These are phyloP conservation scores for Trichoderma breve DNA, from an alignment of 2,329 filamentous ascomycete species.

Conservation along the genomic window DNA sequence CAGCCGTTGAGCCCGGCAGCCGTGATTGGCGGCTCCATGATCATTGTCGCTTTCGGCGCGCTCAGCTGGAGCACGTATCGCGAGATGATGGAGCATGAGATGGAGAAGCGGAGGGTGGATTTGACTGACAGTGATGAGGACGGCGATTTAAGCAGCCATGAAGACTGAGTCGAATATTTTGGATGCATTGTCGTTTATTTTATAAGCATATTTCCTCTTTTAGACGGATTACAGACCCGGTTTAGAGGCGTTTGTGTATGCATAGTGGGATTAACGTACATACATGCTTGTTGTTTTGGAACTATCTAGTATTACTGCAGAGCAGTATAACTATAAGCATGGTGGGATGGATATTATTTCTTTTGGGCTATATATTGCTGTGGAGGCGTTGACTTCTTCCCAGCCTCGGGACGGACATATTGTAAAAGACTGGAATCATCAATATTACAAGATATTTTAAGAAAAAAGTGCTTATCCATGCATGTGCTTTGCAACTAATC, in stretches of 20 bases:
- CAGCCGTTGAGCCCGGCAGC: constrained; percentile 71
- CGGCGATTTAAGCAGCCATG: constrained; percentile 37
- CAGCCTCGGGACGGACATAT: not conserved
- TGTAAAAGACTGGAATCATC: not conserved
- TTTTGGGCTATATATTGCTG: not conserved
- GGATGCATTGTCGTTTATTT: not conserved
- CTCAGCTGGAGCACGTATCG: constrained; percentile 88
- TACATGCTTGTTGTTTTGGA: not conserved
- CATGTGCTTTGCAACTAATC: not conserved
- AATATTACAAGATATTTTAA: not conserved
- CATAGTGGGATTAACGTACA: not conserved
- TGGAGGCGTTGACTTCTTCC: not conserved
- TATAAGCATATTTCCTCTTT: not conserved
- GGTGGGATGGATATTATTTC: not conserved
- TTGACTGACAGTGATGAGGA: constrained; percentile 50
- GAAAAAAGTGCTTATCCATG: not conserved
- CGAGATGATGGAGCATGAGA: constrained; percentile 84
- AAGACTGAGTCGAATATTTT: constrained; percentile 24
- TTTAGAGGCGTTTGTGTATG: constrained; percentile 15
- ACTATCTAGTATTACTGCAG: not conserved
- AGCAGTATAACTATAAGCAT: not conserved
- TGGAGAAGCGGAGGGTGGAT: constrained; percentile 52
- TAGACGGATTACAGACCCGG: not conserved
- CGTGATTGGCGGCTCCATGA: constrained; percentile 78
- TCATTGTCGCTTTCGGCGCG: constrained; percentile 83